phyloP scores from a whole-genome alignment of 75 land plant species.

The Adiantum capillusveneris region DNA sequence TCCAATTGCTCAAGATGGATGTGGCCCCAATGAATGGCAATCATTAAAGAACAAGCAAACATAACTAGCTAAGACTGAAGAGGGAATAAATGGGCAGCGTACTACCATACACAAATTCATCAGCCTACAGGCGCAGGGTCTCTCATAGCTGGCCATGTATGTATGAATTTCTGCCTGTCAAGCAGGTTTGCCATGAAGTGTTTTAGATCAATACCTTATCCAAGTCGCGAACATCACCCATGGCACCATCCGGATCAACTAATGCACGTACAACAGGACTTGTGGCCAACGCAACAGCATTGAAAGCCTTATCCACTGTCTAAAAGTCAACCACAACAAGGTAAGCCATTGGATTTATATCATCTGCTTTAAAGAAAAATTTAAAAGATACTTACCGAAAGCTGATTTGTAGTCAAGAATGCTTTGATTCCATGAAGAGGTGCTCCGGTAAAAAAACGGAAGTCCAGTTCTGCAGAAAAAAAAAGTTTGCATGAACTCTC shows the following conservation, averaged over 20 bases:
- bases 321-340: conserved; percentile 18
- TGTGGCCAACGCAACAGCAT: conserved; percentile 87
- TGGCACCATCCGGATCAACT: conserved; percentile 92
- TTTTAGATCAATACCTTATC: too few relatives aligned
- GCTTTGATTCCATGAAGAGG: conserved; percentile 92
- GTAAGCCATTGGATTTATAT: background rate
- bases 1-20: too few relatives aligned
- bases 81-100: too few relatives aligned
- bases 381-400: conserved; percentile 40
- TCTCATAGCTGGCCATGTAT: too few relatives aligned
- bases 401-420: conserved; percentile 88
- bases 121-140: too few relatives aligned
- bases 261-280: conserved; percentile 94
- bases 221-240: conserved; percentile 63
- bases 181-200: too few relatives aligned
- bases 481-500: background rate
- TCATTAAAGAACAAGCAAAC: too few relatives aligned
- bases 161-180: too few relatives aligned
- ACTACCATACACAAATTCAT: too few relatives aligned
- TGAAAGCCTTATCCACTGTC: conserved; percentile 85
- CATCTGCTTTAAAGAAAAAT: background rate
- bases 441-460: conserved; percentile 88
- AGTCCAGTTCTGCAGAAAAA: conserved; percentile 75
- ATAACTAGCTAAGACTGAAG: too few relatives aligned
- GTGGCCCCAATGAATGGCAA: too few relatives aligned